Percentiles rank a stretch among this genome's conserved stretches.
phyloP scores from a whole-genome alignment of 1,139 yeast genomes.

The Pichia sp. region DNA sequence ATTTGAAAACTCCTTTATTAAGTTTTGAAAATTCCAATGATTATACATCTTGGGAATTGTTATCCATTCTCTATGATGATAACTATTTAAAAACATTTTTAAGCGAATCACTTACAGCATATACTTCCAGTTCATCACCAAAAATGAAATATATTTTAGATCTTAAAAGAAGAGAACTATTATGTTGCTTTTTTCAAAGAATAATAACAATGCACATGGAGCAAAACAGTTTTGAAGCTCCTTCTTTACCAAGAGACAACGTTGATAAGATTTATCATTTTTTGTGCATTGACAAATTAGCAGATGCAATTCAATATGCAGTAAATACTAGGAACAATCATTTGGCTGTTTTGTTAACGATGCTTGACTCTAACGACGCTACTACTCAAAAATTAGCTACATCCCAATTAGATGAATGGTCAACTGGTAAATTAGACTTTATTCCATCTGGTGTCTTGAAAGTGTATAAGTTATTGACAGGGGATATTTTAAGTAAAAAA shows the following conservation, averaged over 20 bases:
- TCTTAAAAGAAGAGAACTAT: constrained; percentile 37
- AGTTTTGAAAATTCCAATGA: constrained; percentile 24
- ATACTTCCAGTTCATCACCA: constrained; percentile 26
- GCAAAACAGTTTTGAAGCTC: constrained; percentile 18
- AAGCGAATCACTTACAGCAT: constrained; percentile 25
- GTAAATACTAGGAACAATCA: constrained; percentile 56
- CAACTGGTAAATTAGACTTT: constrained; percentile 32
- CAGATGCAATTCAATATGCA: constrained; percentile 58
- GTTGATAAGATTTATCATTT: constrained; percentile 48
- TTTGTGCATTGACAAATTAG: constrained; percentile 52
- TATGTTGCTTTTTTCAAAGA: constrained; percentile 55
- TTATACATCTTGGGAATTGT: constrained; percentile 41
- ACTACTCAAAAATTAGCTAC: constrained; percentile 49
- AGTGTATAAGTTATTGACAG: constrained; percentile 61
- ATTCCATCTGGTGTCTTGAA: constrained; percentile 52
- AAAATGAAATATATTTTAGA: constrained; percentile 28
- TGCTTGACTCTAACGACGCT: constrained; percentile 63
- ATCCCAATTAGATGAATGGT: constrained; percentile 65
- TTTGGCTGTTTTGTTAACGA: constrained; percentile 61
- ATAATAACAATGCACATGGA: constrained; percentile 43
- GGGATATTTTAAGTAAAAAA: constrained; percentile 36
- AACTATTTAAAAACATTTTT: constrained; percentile 19
- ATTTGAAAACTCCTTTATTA: constrained; percentile 28
- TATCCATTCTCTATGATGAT: constrained; percentile 55
- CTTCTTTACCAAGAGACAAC: constrained; percentile 23